Evolutionary conservation across 2,329 filamentous ascomycete species (phyloP), one percentile per base, ranked within the genome.

Genomic region (Trichophyton equinum): DNA sequence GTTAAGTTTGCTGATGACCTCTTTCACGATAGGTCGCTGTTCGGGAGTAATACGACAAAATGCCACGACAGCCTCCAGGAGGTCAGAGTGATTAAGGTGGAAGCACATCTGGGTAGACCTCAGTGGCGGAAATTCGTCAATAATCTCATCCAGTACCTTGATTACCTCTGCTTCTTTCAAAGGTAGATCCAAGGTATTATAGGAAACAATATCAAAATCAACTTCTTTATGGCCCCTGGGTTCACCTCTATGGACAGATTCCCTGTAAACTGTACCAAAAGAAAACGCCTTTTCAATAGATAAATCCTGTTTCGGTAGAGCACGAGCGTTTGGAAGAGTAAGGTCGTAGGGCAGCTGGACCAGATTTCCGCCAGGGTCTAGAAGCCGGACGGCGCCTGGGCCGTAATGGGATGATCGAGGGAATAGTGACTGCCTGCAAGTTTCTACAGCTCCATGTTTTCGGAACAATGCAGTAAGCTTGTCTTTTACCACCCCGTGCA

Each of bases 291-390:
- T 88, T 65, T 89, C 83, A 4, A 89, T 75, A 4, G 84, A 79
- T 0, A 84, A 78, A 11, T 81, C 79, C 69, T 78, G 55, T 78
- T 78, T 86, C 4, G 92, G 91, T 59, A 99, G 82, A 61, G 86
- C 84, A 60, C 92, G 83, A 25, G 94, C 94, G 71, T 95, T 86
- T 1, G 92, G 91, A 64, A 97, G 80, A 1, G 91, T 96, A 22
- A 97, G 78, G 72, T 99, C 94, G 68, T 89, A 96, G 0, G 94
- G 94, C n/a, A 99, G 76, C 70, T 99, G 94, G 6, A 97, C 79
- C 1, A 96, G 79, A n/a, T 87, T 92, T 1, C 92, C 94, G 63
- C 86, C 88, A 1, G 85, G 80, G 71, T 96, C 90, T 27, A 99
- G 78, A 13, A 97, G 75, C 63, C 89, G 86, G 15, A 95, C 88